A percentile compares a stretch with the other conserved stretches of the same genome.
These are phyloP conservation scores for Stemphylium lycopersici DNA, from an alignment of 2,329 filamentous ascomycete genomes.

Conservation along the genomic window DNA sequence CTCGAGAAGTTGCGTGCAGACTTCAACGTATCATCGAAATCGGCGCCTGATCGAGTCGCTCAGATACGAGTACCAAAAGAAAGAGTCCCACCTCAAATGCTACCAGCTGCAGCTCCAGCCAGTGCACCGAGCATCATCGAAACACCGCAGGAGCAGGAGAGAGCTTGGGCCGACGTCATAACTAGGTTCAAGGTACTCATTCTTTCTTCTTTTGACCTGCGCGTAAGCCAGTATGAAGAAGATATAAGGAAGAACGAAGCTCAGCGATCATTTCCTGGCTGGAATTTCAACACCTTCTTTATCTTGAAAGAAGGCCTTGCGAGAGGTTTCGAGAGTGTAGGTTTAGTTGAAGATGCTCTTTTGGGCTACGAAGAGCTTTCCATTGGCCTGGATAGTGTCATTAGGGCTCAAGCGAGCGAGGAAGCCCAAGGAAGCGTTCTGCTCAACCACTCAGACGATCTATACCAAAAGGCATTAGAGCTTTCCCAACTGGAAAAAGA, in stretches of 20 bases:
- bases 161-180: slow-evolving; percentile 83
- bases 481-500: slow-evolving; percentile 28
- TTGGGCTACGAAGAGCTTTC: slow-evolving; percentile 94
- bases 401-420: slow-evolving; percentile 72
- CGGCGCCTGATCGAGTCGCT: slow-evolving; percentile 75
- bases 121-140: slow-evolving; percentile 56
- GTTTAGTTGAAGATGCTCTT: slow-evolving; percentile 91
- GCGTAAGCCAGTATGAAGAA: slow-evolving; percentile 94
- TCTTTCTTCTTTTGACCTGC: slow-evolving; percentile 83
- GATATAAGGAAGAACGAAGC: slow-evolving; percentile 94
- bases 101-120: slow-evolving; percentile 51
- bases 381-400: slow-evolving; percentile 80
- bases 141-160: slow-evolving; percentile 76
- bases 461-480: slow-evolving; percentile 59
- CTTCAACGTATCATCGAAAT: slow-evolving; percentile 81
- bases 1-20: slow-evolving; percentile 89
- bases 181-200: slow-evolving; percentile 87
- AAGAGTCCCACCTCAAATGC: slow-evolving; percentile 52
- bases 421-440: slow-evolving; percentile 75
- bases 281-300: slow-evolving; percentile 99
- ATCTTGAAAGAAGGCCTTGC: slow-evolving; percentile 95
- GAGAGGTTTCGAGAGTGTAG: slow-evolving; percentile 93
- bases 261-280: slow-evolving; percentile 85
- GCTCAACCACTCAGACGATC: slow-evolving; percentile 73
- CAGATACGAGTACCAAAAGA: slow-evolving; percentile 76